phyloP scores from a whole-genome alignment of 2,329 filamentous ascomycete species.

The Ophiocordyceps camponoti-floridani region DNA sequence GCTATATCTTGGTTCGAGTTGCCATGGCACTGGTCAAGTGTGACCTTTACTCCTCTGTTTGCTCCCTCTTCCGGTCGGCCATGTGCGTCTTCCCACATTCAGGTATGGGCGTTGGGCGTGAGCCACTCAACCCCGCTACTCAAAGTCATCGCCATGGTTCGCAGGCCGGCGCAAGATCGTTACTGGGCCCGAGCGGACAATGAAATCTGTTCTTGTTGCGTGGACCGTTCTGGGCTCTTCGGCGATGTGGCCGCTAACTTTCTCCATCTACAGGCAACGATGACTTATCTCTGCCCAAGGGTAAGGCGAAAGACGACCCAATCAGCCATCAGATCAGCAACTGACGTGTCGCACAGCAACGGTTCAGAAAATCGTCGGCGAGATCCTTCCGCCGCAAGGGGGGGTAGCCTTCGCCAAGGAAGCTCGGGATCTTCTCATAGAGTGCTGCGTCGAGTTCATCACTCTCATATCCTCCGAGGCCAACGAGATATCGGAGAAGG shows the following conservation, averaged over 20 bases:
- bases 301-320: conserved; percentile 16
- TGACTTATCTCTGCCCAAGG: conserved; percentile 46
- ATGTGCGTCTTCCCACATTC: not conserved
- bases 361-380: conserved; percentile 76
- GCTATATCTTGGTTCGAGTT: no score
- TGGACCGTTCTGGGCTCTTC: not conserved
- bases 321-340: not conserved
- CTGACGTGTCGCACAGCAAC: conserved; percentile 34
- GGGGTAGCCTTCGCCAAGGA: conserved; percentile 88
- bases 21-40: no score
- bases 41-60: not conserved
- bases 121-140: not conserved
- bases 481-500: conserved; percentile 97
- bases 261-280: conserved; percentile 29
- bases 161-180: conserved; percentile 6
- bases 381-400: conserved; percentile 62
- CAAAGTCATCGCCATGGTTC: not conserved
- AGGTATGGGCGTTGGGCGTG: not conserved
- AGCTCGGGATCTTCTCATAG: conserved; percentile 84
- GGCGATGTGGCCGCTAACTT: conserved; percentile 14
- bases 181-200: conserved; percentile 11
- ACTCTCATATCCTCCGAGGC: conserved; percentile 96
- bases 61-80: not conserved
- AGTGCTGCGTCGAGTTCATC: conserved; percentile 98
- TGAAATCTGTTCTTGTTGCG: conserved; percentile 6